Evolutionary conservation across 2,329 filamentous ascomycete genomes (phyloP).

Genomic region (Fusarium heterosporum): DNA sequence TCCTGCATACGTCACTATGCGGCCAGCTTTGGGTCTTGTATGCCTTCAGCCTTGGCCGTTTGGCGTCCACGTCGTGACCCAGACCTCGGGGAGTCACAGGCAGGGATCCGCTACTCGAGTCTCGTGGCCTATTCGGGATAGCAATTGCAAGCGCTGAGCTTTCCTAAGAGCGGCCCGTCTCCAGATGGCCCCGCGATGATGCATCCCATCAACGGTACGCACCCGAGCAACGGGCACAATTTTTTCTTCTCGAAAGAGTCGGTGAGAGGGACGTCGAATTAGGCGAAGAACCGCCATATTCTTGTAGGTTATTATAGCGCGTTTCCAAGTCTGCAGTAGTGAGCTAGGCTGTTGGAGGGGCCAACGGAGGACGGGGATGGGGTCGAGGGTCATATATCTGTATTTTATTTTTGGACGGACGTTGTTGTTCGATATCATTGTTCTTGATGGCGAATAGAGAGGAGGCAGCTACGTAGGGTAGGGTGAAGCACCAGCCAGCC

Average conservation of each 20-base stretch:
- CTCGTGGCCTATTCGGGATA: slow-evolving; percentile 14
- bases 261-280: slow-evolving; percentile 36
- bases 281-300: slow-evolving; percentile 24
- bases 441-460: slow-evolving; percentile 40
- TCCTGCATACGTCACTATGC: slow-evolving; percentile 45
- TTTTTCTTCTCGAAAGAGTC: slow-evolving; percentile 41
- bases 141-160: slow-evolving; percentile 21
- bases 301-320: slow-evolving; percentile 33
- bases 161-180: slow-evolving; percentile 33
- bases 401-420: slow-evolving; percentile 37
- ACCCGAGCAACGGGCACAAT: slow-evolving; percentile 41
- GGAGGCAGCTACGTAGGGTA: slow-evolving; percentile 36
- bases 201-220: slow-evolving; percentile 35
- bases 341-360: slow-evolving; percentile 27
- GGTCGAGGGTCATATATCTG: slow-evolving; percentile 42
- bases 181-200: slow-evolving; percentile 36
- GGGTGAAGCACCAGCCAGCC: slow-evolving; percentile 25
- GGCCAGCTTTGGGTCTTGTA: slow-evolving; percentile 33
- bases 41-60: slow-evolving; percentile 36
- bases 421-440: slow-evolving; percentile 36
- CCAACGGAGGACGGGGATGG: slow-evolving; percentile 40
- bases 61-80: slow-evolving; percentile 42
- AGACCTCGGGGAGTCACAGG: slow-evolving; percentile 29
- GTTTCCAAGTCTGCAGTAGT: slow-evolving; percentile 33
- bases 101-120: slow-evolving; percentile 23